These are phyloP conservation scores for Macrolepiota fuliginosa DNA, from an alignment of 768 basidiomycete genomes.

Conservation along the genomic window DNA sequence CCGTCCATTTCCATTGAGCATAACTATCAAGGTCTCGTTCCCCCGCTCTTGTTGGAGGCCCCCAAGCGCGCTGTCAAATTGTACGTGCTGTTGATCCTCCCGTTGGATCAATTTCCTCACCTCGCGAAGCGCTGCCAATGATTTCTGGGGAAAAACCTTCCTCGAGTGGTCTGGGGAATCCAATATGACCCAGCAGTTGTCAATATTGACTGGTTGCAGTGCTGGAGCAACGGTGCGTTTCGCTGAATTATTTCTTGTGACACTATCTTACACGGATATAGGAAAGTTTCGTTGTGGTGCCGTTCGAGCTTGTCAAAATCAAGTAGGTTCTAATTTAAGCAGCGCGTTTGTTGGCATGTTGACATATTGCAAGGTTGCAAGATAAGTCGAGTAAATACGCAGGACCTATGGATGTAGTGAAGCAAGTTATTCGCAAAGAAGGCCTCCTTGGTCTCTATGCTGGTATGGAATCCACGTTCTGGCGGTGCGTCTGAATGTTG, in stretches of 20 bases:
- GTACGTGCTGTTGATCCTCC: conserved; percentile 38
- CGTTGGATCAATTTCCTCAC: conserved; percentile 1
- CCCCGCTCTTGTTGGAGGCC: conserved; percentile 92
- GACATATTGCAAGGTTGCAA: conserved; percentile 57
- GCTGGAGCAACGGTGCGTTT: conserved; percentile 80
- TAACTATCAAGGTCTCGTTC: conserved; percentile 71
- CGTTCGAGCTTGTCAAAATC: conserved; percentile 95
- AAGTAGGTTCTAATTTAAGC: conserved; percentile 38
- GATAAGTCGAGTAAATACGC: conserved; percentile 89
- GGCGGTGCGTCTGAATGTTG: conserved; percentile 61
- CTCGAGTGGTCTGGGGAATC: conserved; percentile 57
- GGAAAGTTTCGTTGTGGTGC: conserved; percentile 94
- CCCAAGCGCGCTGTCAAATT: conserved; percentile 98
- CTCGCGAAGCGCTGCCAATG: conserved; percentile 63
- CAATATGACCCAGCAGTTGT: conserved; percentile 89
- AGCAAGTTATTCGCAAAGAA: conserved; percentile 70
- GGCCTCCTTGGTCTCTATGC: conserved; percentile 86
- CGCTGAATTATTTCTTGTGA: neutral
- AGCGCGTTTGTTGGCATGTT: neutral
- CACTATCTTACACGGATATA: conserved; percentile 16
- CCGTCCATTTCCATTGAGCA: conserved; percentile 1
- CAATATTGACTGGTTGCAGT: conserved; percentile 85
- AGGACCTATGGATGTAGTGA: conserved; percentile 90
- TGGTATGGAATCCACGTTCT: conserved; percentile 97
- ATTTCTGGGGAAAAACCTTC: conserved; percentile 92